Conservation (phyloP, 306 rosid genomes). For the Morella rubra region DNA sequence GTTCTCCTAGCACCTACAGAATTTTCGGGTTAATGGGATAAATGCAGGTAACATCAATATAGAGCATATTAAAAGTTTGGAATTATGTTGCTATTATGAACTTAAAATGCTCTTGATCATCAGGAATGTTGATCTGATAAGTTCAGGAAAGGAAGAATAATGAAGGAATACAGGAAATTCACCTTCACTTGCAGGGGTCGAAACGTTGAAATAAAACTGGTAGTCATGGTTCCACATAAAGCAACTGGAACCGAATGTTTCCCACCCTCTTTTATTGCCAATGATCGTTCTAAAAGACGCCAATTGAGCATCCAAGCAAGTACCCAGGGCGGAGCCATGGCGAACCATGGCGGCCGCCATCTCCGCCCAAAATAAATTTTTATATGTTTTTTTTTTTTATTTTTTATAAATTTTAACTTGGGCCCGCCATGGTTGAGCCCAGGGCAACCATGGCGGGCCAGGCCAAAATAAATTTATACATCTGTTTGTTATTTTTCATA, state of each 20-base stretch:
- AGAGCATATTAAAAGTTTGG: neutral
- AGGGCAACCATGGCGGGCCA: too few species aligned
- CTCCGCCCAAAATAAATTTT: too few species aligned
- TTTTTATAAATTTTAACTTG: too few species aligned
- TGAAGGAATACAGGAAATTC: constrained; percentile 16
- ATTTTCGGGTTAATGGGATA: constrained; percentile 16
- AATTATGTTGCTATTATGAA: neutral
- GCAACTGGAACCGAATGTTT: constrained; percentile 46
- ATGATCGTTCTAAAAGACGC: constrained; percentile 31
- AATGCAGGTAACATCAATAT: too few species aligned
- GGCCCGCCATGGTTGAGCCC: too few species aligned
- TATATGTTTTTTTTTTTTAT: too few species aligned
- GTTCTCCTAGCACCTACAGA: constrained; percentile 32
- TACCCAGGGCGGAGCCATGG: too few species aligned
- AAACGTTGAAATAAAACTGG: constrained; percentile 46
- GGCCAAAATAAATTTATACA: too few species aligned
- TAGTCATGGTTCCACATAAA: constrained; percentile 66
- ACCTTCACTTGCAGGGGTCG: constrained; percentile 48
- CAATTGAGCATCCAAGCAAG: constrained; percentile 46
- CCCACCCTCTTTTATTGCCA: constrained; percentile 63
- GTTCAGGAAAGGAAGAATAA: neutral
- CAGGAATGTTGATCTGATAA: neutral
- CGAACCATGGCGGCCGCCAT: too few species aligned
- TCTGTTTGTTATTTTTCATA: too few species aligned
- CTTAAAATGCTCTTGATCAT: neutral